Base-by-base conservation (phyloP, 2,329 filamentous ascomycete genomes). In the Trichophyton schoenleinii region DNA sequence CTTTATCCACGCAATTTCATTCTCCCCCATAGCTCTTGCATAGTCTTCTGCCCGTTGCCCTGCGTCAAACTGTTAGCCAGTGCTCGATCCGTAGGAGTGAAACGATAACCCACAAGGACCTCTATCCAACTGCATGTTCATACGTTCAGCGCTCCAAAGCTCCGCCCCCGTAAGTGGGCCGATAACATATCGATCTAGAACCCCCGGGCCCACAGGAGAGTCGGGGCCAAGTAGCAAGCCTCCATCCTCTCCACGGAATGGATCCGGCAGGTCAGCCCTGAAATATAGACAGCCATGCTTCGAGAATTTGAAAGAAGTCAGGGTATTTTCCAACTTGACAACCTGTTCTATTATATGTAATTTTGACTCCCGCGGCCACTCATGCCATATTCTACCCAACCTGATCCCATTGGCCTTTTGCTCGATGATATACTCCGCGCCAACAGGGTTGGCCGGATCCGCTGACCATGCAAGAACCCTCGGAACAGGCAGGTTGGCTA, bases 91-190 rank as follows among this genome's bases (percentile, higher is more conserved):
- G 5, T 41, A 38, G 31, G 22, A 25, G 42, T n/a, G 2, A 48
- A 48, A 25, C 44, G 42, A 9, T 41, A 42, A 8, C 70, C 65
- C 55, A 72, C 69, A 72, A 52, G 70, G 69, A 1, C 70, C 70
- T 57, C 68, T 63, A 63, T 70, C 67, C 20, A 70, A 63, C 18
- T 64, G 49, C 65, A 72, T 70, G 5, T 65, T 59, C 25, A 41
- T 60, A 57, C 67, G 67, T 38, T 34, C 53, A 8, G 58, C 63
- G 7, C 22, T 58, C 67, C 68, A 72, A 18, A 70, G 61, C 20
- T 67, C 66, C 1, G 60, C 20, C 1, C 53, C 60, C 11, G 67
- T 67, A 5, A 71, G 58, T 13, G 67, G 68, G 9, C 69, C 68
- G 9, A 70, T 66, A 1, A 60, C 58, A 34, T 42, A 48, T 18